phyloP scores from a whole-genome alignment of 192 early-diverging fungal genomes.

The Spizellomyces sp. region DNA sequence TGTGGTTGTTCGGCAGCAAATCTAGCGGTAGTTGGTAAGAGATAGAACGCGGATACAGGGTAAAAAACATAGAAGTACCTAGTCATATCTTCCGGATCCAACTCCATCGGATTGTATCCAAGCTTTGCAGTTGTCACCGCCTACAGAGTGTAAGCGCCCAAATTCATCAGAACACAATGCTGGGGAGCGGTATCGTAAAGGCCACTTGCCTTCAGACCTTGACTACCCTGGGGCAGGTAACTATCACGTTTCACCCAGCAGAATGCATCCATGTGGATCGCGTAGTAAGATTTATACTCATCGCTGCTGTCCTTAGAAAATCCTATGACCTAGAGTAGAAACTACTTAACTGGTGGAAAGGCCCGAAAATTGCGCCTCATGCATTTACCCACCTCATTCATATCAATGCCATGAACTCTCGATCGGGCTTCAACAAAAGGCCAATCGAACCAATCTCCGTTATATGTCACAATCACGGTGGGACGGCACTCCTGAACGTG shows the following conservation, averaged over 20 bases:
- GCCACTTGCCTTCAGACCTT: constrained; percentile 77
- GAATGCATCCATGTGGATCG: constrained; percentile 94
- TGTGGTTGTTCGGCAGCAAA: constrained; percentile 92
- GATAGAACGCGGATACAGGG: neutral
- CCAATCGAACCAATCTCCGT: constrained; percentile 99
- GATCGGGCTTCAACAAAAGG: constrained; percentile 92
- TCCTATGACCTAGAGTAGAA: constrained; percentile 72
- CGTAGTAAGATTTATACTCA: constrained; percentile 86
- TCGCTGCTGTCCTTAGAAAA: constrained; percentile 77
- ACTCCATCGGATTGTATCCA: constrained; percentile 96
- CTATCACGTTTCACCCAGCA: constrained; percentile 99
- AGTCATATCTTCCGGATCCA: constrained; percentile 99
- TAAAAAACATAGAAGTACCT: constrained; percentile 40
- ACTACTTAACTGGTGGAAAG: neutral
- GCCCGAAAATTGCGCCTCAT: neutral
- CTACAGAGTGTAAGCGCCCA: constrained; percentile 14
- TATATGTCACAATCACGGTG: constrained; percentile 92
- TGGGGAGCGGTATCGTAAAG: too few relatives aligned
- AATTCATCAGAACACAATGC: too few relatives aligned
- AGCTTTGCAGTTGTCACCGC: constrained; percentile 95
- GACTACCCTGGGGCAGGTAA: constrained; percentile 95
- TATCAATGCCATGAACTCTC: constrained; percentile 76
- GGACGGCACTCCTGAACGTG: constrained; percentile 85
- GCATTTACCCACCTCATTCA: constrained; percentile 61
- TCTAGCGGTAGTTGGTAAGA: constrained; percentile 35